Base-by-base conservation (phyloP, 805 yeast species). In the Nakazawaea ishiwadae region DNA sequence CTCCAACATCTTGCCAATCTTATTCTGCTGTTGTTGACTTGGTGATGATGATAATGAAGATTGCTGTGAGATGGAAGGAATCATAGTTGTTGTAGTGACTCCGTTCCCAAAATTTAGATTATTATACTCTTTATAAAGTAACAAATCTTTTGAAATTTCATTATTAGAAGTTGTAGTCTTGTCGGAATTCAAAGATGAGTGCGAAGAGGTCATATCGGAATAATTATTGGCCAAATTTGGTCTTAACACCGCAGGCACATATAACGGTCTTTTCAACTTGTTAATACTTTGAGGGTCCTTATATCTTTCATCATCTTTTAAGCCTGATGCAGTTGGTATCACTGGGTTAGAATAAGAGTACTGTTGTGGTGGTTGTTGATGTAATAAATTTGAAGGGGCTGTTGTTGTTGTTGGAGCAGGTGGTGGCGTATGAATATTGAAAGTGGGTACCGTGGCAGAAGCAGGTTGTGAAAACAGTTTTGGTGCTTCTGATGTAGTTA, bases 211-310 rank as follows among this genome's bases (percentile, higher is more conserved):
- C 18, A 47, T 11, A 20, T 46, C 53, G 10, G 47, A 19, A 20
- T 39, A 37, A 6, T 33, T 23, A 11, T 31, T 35, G 12, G 31
- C 32, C 29, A 31, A 18, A 28, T 52, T 58, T 1, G 44, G 69
- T 50, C 86, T 73, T 39, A 90, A 67, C 9, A 90, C 98, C 0
- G 96, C 96, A 0, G 98, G 98, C 0, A 84, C 71, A 54, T 88
- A 90, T 66, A 90, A 66, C 8, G 97, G 96, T 53, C 86, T 83
- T 58, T 88, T 77, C 48, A 88, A 90, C 35, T 82, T 83, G 44
- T 79, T 78, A 47, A 89, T 78, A 53, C 88, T 95, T 56, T 80
- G 83, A 17, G 82, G 58, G 44, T 66, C 66, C 35, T 59, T 24
- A 35, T 35, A 27, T 16, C 27, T 35, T 8, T 35, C 39, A 19